These are phyloP conservation scores for Rubus idaeus DNA, from an alignment of 306 rosid species.

Conservation along the genomic window DNA sequence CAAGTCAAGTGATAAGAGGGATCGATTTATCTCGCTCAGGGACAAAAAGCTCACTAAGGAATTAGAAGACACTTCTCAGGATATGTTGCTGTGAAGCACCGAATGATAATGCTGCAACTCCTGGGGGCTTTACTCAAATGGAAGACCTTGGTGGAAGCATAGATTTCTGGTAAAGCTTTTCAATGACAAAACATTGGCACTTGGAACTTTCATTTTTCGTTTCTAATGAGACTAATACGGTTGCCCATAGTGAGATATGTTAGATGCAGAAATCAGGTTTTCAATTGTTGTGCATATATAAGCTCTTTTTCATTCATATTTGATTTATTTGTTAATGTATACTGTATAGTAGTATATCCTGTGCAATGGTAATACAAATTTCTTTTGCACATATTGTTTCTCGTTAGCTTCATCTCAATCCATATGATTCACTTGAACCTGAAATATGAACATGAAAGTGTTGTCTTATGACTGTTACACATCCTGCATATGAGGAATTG, in stretches of 20 bases:
- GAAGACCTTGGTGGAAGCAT: constrained; percentile 1
- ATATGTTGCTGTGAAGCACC: neutral
- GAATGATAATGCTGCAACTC: neutral
- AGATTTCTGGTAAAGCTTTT: neutral
- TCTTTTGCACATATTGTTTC: neutral
- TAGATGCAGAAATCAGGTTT: constrained; percentile 11
- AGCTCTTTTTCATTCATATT: constrained; percentile 1
- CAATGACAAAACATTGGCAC: neutral
- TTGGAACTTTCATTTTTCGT: neutral
- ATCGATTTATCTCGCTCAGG: constrained; percentile 26
- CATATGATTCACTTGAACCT: neutral
- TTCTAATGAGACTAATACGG: neutral
- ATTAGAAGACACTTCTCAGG: neutral
- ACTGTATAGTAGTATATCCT: neutral
- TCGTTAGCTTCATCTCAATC: neutral
- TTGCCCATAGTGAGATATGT: neutral
- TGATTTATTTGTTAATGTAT: constrained; percentile 16
- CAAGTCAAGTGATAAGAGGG: constrained; percentile 63
- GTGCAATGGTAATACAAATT: neutral
- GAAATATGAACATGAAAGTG: neutral
- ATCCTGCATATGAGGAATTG: neutral
- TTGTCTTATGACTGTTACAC: neutral
- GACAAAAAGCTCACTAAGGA: constrained; percentile 27
- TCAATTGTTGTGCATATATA: constrained; percentile 7
- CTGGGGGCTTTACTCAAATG: neutral